Percentiles rank a stretch among this genome's conserved stretches.
These are phyloP conservation scores for Rhizopus stolonifer DNA, from an alignment of 371 early-diverging fungal species.

Conservation along the genomic window DNA sequence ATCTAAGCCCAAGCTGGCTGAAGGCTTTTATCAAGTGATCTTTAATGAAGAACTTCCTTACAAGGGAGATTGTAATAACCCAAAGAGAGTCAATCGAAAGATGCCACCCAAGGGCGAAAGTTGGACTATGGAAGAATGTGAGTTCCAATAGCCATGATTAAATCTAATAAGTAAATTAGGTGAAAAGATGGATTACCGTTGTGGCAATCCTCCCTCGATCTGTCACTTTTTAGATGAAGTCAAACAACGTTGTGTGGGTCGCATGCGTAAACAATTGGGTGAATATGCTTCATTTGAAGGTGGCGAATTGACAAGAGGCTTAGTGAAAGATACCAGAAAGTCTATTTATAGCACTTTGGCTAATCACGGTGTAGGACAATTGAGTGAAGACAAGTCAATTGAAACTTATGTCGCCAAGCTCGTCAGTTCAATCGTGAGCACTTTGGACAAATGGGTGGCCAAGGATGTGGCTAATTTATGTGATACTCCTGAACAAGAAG, in stretches of 20 bases:
- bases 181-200: constrained; percentile 61
- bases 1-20: constrained; percentile 27
- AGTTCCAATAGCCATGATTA: constrained; percentile 4
- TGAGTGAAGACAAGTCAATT: constrained; percentile 30
- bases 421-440: constrained; percentile 25
- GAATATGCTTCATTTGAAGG: constrained; percentile 37
- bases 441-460: constrained; percentile 36
- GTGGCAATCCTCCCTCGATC: constrained; percentile 70
- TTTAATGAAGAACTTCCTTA: constrained; percentile 60
- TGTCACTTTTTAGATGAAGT: constrained; percentile 56
- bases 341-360: constrained; percentile 30
- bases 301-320: constrained; percentile 36
- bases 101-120: constrained; percentile 57
- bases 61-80: constrained; percentile 66
- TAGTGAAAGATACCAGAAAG: constrained; percentile 32
- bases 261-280: constrained; percentile 36
- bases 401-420: constrained; percentile 28
- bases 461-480: constrained; percentile 41
- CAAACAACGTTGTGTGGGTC: constrained; percentile 41
- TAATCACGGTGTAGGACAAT: constrained; percentile 31
- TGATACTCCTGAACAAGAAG: constrained; percentile 27
- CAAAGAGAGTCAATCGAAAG: constrained; percentile 43
- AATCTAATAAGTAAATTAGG: constrained; percentile 14
- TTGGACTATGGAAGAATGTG: constrained; percentile 63
- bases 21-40: constrained; percentile 50